Evolutionary conservation across 106 monocot species (phyloP), one percentile per base, ranked within the genome.

Genomic region (Allium fistulosum): DNA sequence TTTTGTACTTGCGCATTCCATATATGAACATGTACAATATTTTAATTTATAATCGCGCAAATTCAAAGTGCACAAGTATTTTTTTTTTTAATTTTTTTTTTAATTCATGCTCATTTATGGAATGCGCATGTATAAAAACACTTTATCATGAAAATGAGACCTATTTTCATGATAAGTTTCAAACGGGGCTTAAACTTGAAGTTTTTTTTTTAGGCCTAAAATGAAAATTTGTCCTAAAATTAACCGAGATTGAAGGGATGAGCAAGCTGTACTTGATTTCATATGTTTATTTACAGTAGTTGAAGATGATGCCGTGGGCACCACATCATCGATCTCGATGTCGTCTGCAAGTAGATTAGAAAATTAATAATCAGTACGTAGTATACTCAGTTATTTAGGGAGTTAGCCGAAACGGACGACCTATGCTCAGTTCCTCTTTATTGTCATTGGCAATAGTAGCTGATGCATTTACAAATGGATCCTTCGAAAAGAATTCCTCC

Each of bases 301-400:
- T 72, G 83, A 68, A 68, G 77, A 72, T 0, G 88, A 68, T 81
- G 71, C 65, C 17, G 57, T 9, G 27, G 83, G 77, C 64, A 65
- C 6, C 27, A 58, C 67, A 60, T 96, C 92, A 77, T 97, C 97
- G 80, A 97, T 97, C 48, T 74, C 75, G 47, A 97, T 82, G 67
- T 97, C 92, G 86, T 97, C 97, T 97, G 80, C 78, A 88, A 12
- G 56, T 13, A 61, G 57, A 9, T 0, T 13, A 55, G 4, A 55
- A 15, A 55, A 3, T 4, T 15, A 12, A 55, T 55, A 55, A 51
- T 15, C n/a, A 48, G 64, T 64, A 48, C 7, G 64, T 8, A 15
- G 28, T 22, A 4, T 62, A 12, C 6, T 15, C 45, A 49, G 26
- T 22, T 26, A 46, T 57, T 62, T 63, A 69, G 18, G 57, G 63